Conservation (phyloP, 768 basidiomycete species). For the Hebeloma cylindrosporum region DNA sequence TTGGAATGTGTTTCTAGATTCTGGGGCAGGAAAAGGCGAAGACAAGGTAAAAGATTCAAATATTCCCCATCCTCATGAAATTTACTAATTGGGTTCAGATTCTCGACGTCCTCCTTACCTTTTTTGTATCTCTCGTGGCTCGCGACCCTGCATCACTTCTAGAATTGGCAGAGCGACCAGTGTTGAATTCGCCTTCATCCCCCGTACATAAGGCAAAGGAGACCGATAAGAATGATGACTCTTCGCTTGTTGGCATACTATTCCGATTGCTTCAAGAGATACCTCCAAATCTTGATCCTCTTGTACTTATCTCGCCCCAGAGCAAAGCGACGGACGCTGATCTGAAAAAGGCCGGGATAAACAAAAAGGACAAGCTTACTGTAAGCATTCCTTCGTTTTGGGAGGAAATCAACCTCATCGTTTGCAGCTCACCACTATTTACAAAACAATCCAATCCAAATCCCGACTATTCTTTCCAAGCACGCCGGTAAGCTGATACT, state of each 20-base stretch:
- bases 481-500: constrained; percentile 36
- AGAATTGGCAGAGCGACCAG: constrained; percentile 48
- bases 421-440: constrained; percentile 36
- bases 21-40: constrained; percentile 60
- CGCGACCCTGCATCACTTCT: constrained; percentile 54
- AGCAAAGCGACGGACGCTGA: constrained; percentile 33
- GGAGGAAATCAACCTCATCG: background rate
- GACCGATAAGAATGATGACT: constrained; percentile 2
- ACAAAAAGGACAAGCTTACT: constrained; percentile 54
- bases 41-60: constrained; percentile 40
- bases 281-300: constrained; percentile 43
- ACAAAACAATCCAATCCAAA: constrained; percentile 34
- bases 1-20: constrained; percentile 63
- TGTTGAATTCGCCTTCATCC: constrained; percentile 11
- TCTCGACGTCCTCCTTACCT: constrained; percentile 59
- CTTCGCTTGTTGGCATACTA: constrained; percentile 40
- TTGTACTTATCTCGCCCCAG: constrained; percentile 39
- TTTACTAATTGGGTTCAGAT: constrained; percentile 39
- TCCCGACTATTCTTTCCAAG: constrained; percentile 35
- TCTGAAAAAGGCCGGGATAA: constrained; percentile 51
- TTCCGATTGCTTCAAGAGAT: constrained; percentile 39
- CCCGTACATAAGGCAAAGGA: constrained; percentile 12
- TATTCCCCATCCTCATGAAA: background rate
- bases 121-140: constrained; percentile 63
- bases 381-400: constrained; percentile 39